Base-by-base conservation (phyloP, 768 basidiomycete species). In the Mycena haematopus region DNA sequence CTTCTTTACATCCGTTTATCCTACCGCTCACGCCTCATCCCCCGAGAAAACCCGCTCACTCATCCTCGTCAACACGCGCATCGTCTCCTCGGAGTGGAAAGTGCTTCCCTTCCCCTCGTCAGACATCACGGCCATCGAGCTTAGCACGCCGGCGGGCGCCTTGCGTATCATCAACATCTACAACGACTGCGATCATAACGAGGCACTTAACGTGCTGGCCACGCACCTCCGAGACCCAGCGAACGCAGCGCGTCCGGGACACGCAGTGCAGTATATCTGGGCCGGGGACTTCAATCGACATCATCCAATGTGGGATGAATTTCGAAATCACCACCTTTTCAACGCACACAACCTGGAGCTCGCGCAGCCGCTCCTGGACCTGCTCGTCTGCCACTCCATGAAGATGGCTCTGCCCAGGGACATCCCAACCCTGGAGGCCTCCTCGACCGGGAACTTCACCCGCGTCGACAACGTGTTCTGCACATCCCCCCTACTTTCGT, bases 401-500 rank as follows among this genome's bases (percentile, higher is more conserved):
- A 9, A 5, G 9, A 52, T 52, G 51, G 51, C 22, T 0, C 51
- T 52, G 2, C 51, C 51, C 6, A 11, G 8, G 6, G 51, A 29
- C 21, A 31, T 52, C 3, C 51, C 51, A 2, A 52, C 51, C 7
- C 51, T 52, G 0, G 3, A 14, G 6, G 9, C 51, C 2, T 24
- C 24, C 2, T 13, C 0, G 56, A 76, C 79, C 0, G 74, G 76
- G 11, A 80, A 78, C 56, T 71, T 69, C 50, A 77, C 77, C 3
- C 52, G 77, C 13, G 73, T 75, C 2, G 80, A 84, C 68, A 84
- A 85, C 52, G 76, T 84, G 0, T 84, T 79, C 62, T 62, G 67
- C 24, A 65, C 75, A 3, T 40, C 47, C 0, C 35, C 57, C 0
- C 52, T 76, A 0, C 33, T 61, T 0, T 65, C 73, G 0, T 6